Conservation (phyloP, 2,329 filamentous ascomycete genomes). For the Lasiodiplodia hormozganensis region DNA sequence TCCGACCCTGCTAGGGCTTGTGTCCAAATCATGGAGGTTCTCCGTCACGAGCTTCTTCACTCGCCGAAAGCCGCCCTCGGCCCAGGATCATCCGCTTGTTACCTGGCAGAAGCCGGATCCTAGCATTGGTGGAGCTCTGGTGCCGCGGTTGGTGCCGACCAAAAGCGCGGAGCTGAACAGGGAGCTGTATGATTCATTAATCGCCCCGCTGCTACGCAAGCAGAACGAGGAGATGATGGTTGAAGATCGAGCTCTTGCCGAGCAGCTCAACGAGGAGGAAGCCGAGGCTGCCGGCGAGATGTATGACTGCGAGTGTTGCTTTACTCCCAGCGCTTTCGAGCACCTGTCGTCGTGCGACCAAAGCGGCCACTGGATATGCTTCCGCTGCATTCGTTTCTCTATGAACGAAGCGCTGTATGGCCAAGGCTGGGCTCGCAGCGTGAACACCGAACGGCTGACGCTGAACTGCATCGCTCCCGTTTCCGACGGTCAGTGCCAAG, state of each 20-base stretch:
- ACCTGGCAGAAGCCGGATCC: conserved; percentile 52
- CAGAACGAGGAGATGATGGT: conserved; percentile 48
- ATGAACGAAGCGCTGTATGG: conserved; percentile 90
- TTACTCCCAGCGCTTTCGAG: conserved; percentile 73
- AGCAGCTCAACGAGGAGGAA: conserved; percentile 56
- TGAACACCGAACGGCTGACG: conserved; percentile 75
- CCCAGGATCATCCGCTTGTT: conserved; percentile 65
- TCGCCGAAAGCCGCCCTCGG: conserved; percentile 65
- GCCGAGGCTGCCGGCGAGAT: conserved; percentile 55
- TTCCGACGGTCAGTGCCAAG: conserved; percentile 66
- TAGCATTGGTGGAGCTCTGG: conserved; percentile 60
- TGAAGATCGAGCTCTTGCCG: conserved; percentile 51
- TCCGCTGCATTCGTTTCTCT: conserved; percentile 81
- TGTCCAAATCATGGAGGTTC: conserved; percentile 78
- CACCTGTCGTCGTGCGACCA: conserved; percentile 74
- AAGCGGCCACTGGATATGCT: conserved; percentile 76
- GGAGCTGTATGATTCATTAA: conserved; percentile 56
- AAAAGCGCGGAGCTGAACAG: conserved; percentile 63
- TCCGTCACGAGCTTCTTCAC: conserved; percentile 75
- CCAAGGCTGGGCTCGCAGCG: conserved; percentile 85
- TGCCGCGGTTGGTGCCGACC: conserved; percentile 70
- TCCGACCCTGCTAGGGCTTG: conserved; percentile 71
- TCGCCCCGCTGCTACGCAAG: conserved; percentile 50
- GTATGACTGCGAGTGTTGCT: conserved; percentile 81
- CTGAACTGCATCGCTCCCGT: conserved; percentile 83